These are phyloP conservation scores for Diaporthe citriasiana DNA, from an alignment of 2,329 filamentous ascomycete species.

Conservation along the genomic window DNA sequence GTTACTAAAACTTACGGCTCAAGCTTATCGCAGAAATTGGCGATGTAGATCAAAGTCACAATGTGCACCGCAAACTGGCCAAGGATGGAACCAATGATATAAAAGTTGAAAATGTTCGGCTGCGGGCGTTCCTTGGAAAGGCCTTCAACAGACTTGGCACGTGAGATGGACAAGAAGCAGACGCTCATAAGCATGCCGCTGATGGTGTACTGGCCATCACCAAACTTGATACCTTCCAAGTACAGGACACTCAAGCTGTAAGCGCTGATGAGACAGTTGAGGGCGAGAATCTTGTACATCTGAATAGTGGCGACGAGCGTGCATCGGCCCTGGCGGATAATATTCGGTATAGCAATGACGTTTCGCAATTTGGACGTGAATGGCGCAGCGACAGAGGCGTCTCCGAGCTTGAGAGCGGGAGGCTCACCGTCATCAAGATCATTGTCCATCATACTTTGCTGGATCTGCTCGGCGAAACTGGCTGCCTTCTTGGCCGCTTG, in stretches of 20 bases:
- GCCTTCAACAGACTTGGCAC: conserved; percentile 94
- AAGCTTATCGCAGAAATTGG: conserved; percentile 86
- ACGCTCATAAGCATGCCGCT: conserved; percentile 99
- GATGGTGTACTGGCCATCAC: conserved; percentile 97
- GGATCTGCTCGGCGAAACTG: conserved; percentile 87
- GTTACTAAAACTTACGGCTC: conserved; percentile 77
- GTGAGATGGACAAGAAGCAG: conserved; percentile 98
- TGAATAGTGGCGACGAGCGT: conserved; percentile 98
- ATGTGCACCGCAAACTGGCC: conserved; percentile 98
- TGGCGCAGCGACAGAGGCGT: conserved; percentile 95
- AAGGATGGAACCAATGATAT: conserved; percentile 97
- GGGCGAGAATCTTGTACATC: conserved; percentile 99
- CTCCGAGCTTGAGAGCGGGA: conserved; percentile 95
- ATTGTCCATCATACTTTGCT: conserved; percentile 88
- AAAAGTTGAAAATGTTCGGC: conserved; percentile 98
- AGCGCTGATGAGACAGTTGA: conserved; percentile 97
- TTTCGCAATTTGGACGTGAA: conserved; percentile 99
- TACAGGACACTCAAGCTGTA: conserved; percentile 98
- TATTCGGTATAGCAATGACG: conserved; percentile 97
- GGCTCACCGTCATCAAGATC: conserved; percentile 90
- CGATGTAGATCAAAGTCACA: conserved; percentile 92
- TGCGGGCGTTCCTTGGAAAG: conserved; percentile 97
- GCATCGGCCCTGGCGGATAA: conserved; percentile 96
- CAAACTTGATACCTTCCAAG: conserved; percentile 98
- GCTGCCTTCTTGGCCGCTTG: conserved; percentile 80